phyloP scores from a whole-genome alignment of 805 yeast species.

The Limtongia smithiae region DNA sequence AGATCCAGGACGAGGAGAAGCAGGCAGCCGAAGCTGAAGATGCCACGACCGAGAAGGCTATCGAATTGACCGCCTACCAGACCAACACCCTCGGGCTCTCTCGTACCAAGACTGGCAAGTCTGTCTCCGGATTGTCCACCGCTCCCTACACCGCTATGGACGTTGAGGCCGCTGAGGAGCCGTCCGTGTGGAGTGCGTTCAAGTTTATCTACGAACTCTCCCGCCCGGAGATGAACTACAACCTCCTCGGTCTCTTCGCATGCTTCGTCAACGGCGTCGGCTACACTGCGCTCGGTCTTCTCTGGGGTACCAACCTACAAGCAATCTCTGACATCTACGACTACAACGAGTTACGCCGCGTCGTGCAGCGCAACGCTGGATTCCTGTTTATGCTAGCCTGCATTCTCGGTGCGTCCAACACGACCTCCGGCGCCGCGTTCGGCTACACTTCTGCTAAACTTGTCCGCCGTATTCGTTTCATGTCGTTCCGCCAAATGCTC shows the following conservation, averaged over 20 bases:
- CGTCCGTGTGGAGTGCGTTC: constrained; percentile 16
- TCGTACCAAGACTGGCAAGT: constrained; percentile 17
- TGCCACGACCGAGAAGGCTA: constrained; percentile 7
- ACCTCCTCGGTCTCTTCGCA: constrained; percentile 18
- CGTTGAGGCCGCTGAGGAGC: constrained; percentile 6
- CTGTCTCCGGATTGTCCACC: not conserved
- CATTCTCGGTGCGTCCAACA: constrained; percentile 22
- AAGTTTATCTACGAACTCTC: constrained; percentile 21
- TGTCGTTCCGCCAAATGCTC: constrained; percentile 30
- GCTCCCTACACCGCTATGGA: not conserved
- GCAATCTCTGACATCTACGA: constrained; percentile 14
- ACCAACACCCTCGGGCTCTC: constrained; percentile 1
- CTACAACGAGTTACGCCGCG: constrained; percentile 5
- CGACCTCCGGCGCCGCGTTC: constrained; percentile 17
- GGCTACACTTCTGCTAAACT: constrained; percentile 29
- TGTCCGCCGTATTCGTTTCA: constrained; percentile 31
- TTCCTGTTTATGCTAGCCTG: constrained; percentile 24
- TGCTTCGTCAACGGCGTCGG: constrained; percentile 26
- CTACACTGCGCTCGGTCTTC: constrained; percentile 24
- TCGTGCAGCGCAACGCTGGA: constrained; percentile 25
- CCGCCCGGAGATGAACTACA: constrained; percentile 21
- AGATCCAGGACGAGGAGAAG: constrained; percentile 17
- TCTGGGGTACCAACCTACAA: constrained; percentile 20
- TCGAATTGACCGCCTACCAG: constrained; percentile 11
- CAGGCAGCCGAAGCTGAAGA: constrained; percentile 1